These are phyloP conservation scores for Tephrocybe sp. DNA, from an alignment of 768 basidiomycete genomes.

Conservation along the genomic window DNA sequence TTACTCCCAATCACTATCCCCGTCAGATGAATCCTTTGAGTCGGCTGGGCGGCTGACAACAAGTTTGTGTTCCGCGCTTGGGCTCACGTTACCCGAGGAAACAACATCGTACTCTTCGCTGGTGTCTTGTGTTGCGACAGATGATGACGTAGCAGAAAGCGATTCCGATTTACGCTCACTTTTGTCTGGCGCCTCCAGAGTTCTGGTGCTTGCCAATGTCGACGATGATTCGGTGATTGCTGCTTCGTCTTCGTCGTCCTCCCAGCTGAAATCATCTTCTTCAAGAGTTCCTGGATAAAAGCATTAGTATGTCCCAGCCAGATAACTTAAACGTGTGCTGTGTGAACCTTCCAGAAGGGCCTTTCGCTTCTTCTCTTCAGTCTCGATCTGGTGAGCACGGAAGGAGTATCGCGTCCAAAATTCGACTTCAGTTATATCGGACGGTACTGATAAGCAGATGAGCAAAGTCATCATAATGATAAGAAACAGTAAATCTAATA, in stretches of 20 bases:
- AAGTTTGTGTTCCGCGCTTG: constrained; percentile 33
- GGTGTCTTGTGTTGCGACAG: constrained; percentile 40
- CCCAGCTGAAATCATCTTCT: constrained; percentile 93
- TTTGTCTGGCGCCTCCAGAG: constrained; percentile 6
- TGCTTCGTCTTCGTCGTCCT: constrained; percentile 85
- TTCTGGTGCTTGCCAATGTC: constrained; percentile 16
- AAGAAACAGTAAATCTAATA: too few species aligned
- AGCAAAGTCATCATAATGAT: too few species aligned
- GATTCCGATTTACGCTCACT: neutral
- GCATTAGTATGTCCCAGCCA: neutral
- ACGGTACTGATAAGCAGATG: constrained; percentile 56
- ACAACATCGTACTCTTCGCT: constrained; percentile 72
- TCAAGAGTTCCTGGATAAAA: constrained; percentile 49
- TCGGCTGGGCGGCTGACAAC: constrained; percentile 13
- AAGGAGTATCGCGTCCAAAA: constrained; percentile 95
- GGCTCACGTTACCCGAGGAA: constrained; percentile 52
- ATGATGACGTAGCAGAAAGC: constrained; percentile 7
- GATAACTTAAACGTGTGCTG: constrained; percentile 2
- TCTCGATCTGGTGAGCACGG: constrained; percentile 76
- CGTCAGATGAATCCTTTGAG: constrained; percentile 37
- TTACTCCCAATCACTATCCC: constrained; percentile 71
- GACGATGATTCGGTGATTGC: neutral
- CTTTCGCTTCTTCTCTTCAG: constrained; percentile 79
- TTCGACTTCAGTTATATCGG: constrained; percentile 54
- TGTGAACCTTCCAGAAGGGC: constrained; percentile 67